These are phyloP conservation scores for Agrostemma githago DNA, from an alignment of 148 eudicot species.

Conservation along the genomic window DNA sequence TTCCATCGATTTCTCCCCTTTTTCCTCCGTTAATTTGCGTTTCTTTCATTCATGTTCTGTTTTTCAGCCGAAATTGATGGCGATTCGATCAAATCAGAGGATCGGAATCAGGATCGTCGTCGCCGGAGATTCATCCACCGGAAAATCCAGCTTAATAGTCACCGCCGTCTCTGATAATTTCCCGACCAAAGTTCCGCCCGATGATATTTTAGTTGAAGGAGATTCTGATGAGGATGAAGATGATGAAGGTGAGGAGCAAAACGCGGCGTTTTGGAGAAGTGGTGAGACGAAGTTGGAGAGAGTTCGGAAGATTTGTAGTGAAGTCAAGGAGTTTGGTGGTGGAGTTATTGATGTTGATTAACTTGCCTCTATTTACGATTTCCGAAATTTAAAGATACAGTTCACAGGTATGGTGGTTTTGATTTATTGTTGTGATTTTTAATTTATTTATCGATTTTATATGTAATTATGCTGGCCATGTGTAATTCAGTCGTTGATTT, in stretches of 20 bases:
- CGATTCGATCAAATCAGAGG: constrained; percentile 10
- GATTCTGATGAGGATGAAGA: constrained; percentile 25
- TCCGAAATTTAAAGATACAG: constrained; percentile 89
- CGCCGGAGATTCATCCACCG: constrained; percentile 77
- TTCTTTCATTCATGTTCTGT: too few relatives aligned
- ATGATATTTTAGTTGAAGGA: constrained; percentile 8
- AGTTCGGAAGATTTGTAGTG: constrained; percentile 61
- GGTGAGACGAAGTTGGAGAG: constrained; percentile 64
- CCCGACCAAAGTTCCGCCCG: constrained; percentile 55
- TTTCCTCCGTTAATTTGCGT: background rate
- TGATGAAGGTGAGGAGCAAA: constrained; percentile 32
- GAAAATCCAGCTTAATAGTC: constrained; percentile 76
- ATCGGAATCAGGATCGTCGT: constrained; percentile 67
- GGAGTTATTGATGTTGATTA: constrained; percentile 78
- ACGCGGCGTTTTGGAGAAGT: constrained; percentile 33
- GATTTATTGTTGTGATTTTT: background rate
- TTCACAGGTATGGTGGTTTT: constrained; percentile 53
- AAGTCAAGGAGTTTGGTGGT: constrained; percentile 61
- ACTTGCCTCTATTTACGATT: constrained; percentile 72
- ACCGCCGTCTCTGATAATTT: constrained; percentile 65
- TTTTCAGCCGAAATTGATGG: background rate
- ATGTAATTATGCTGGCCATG: background rate
- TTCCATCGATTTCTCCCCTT: background rate
- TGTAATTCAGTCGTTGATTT: background rate
- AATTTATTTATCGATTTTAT: background rate